Evolutionary conservation across 257 asterid genomes (phyloP).

Genomic region (Solanum clarkiae): DNA sequence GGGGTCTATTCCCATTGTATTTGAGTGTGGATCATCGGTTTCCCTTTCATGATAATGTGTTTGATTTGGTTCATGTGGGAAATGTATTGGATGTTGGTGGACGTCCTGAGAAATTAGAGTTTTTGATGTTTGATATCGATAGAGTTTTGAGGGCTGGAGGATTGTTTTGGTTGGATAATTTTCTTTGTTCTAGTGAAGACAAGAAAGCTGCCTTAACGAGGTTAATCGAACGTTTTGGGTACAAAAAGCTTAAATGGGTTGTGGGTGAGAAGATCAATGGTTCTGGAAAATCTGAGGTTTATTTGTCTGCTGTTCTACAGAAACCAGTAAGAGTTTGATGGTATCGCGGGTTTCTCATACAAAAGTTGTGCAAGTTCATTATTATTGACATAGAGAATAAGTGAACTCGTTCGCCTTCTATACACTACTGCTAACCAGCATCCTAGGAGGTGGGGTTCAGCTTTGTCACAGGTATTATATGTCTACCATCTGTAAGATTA

Average conservation of each 20-base stretch:
- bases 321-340: slow-evolving; percentile 18
- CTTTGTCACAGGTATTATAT: neutral
- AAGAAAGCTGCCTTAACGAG: slow-evolving; percentile 8
- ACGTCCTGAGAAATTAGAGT: slow-evolving; percentile 18
- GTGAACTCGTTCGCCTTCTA: neutral
- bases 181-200: slow-evolving; percentile 6
- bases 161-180: slow-evolving; percentile 23
- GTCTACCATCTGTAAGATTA: neutral
- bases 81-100: slow-evolving; percentile 11
- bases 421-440: neutral
- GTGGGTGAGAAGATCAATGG: slow-evolving; percentile 19
- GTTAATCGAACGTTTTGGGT: slow-evolving; percentile 18
- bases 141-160: slow-evolving; percentile 20
- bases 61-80: slow-evolving; percentile 16
- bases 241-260: slow-evolving; percentile 26
- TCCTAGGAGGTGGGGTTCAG: neutral
- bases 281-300: slow-evolving; percentile 16
- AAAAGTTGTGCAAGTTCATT: neutral
- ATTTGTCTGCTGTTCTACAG: slow-evolving; percentile 27
- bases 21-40: slow-evolving; percentile 16
- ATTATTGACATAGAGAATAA: neutral
- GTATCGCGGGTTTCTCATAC: neutral
- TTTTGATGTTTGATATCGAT: slow-evolving; percentile 21
- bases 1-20: slow-evolving; percentile 18
- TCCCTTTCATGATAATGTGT: slow-evolving; percentile 18